Evolutionary conservation across 202 grass and related monocot genomes (phyloP).

Genomic region (Carex arenaria): DNA sequence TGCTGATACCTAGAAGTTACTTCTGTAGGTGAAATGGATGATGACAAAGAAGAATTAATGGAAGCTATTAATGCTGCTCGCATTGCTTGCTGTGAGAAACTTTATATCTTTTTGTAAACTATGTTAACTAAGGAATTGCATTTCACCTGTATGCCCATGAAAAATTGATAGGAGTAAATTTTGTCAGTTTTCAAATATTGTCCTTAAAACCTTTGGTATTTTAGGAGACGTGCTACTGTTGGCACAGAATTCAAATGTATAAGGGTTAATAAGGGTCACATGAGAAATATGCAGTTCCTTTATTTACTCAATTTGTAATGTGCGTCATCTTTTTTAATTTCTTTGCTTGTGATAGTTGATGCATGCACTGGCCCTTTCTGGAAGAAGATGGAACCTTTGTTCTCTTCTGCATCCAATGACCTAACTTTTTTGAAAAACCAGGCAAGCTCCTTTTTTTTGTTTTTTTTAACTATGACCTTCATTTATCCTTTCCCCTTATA

Average conservation of each 20-base stretch:
- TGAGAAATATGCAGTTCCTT: background rate
- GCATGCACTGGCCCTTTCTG: slow-evolving; percentile 68
- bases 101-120: background rate
- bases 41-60: slow-evolving; percentile 82
- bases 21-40: slow-evolving; percentile 59
- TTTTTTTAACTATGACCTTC: background rate
- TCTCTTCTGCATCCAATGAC: slow-evolving; percentile 52
- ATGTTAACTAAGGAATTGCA: background rate
- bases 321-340: background rate
- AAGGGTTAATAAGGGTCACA: background rate
- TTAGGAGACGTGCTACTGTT: background rate
- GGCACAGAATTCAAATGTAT: background rate
- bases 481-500: slow-evolving; percentile 13
- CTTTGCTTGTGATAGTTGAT: slow-evolving; percentile 40
- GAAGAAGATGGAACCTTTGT: slow-evolving; percentile 84
- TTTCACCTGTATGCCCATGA: background rate
- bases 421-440: slow-evolving; percentile 58
- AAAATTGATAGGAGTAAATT: background rate
- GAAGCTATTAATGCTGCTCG: slow-evolving; percentile 70
- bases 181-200: background rate
- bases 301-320: background rate
- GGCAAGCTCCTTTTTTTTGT: slow-evolving; percentile 34
- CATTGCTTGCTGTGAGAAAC: slow-evolving; percentile 40
- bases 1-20: slow-evolving; percentile 3
- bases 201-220: background rate